phyloP scores from a whole-genome alignment of 2,329 filamentous ascomycete genomes.

The Aspergillus nomiae region DNA sequence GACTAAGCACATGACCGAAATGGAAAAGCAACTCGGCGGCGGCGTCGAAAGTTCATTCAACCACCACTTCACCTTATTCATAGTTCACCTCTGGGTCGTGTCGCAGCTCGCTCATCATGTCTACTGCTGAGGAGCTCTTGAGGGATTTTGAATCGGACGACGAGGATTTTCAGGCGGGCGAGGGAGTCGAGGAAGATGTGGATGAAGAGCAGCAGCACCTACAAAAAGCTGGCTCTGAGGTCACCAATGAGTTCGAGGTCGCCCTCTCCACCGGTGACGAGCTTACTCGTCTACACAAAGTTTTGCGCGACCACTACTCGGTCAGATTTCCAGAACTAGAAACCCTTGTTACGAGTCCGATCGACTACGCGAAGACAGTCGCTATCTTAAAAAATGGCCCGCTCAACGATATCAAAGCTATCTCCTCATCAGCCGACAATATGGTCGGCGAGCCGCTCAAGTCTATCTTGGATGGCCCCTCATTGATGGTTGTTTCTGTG shows the following conservation, averaged over 20 bases:
- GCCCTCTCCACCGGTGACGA: slow-evolving; percentile 93
- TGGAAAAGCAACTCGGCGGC: slow-evolving; percentile 5
- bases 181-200: slow-evolving; percentile 65
- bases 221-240: slow-evolving; percentile 65
- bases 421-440: slow-evolving; percentile 78
- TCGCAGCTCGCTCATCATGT: slow-evolving; percentile 1
- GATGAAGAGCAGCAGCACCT: slow-evolving; percentile 57
- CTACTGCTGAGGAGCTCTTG: slow-evolving; percentile 71
- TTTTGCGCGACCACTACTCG: slow-evolving; percentile 94
- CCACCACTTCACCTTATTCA: not conserved
- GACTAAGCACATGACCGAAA: slow-evolving; percentile 15
- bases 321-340: slow-evolving; percentile 92
- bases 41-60: not conserved
- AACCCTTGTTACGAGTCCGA: slow-evolving; percentile 81
- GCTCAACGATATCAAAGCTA: slow-evolving; percentile 79
- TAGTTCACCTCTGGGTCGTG: not conserved
- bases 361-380: slow-evolving; percentile 95
- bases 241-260: slow-evolving; percentile 79
- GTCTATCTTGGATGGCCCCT: slow-evolving; percentile 81
- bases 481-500: slow-evolving; percentile 92
- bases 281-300: slow-evolving; percentile 91
- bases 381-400: slow-evolving; percentile 91
- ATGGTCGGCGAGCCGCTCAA: slow-evolving; percentile 73
- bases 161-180: slow-evolving; percentile 69
- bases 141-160: slow-evolving; percentile 78